These are phyloP conservation scores for Blastomyces parvus DNA, from an alignment of 2,329 filamentous ascomycete species.

Conservation along the genomic window DNA sequence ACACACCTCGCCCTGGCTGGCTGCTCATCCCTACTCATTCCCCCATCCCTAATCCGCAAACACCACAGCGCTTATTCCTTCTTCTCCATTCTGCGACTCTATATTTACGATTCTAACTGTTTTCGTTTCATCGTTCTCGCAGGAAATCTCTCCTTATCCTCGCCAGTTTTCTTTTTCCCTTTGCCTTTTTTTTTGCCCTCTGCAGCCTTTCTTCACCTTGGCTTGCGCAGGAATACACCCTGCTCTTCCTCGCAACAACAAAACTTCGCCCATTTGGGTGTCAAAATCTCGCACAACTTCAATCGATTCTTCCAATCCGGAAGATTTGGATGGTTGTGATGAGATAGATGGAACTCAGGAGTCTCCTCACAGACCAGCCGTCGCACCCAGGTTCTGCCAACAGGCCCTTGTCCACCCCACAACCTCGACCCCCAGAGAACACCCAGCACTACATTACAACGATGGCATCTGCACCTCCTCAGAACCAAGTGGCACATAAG, in stretches of 20 bases:
- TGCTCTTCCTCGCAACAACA: background rate
- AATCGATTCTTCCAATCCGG: constrained; percentile 5
- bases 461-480: constrained; percentile 22
- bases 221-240: constrained; percentile 2
- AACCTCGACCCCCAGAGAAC: constrained; percentile 24
- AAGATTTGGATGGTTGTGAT: constrained; percentile 9
- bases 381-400: constrained; percentile 7
- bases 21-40: background rate
- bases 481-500: constrained; percentile 29
- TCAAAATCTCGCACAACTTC: background rate
- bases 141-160: background rate
- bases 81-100: background rate
- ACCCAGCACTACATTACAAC: constrained; percentile 24
- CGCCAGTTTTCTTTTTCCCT: constrained; percentile 2
- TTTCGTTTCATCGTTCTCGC: background rate
- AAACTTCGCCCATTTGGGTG: background rate
- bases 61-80: background rate
- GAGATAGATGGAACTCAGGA: constrained; percentile 17
- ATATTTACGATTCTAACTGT: constrained; percentile 1
- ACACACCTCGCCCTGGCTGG: constrained; percentile 20
- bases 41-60: background rate
- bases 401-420: constrained; percentile 2
- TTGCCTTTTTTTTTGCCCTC: background rate
- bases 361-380: constrained; percentile 13
- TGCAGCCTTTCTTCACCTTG: background rate